phyloP scores from a whole-genome alignment of 768 basidiomycete species.

The Leccinum arenicola region DNA sequence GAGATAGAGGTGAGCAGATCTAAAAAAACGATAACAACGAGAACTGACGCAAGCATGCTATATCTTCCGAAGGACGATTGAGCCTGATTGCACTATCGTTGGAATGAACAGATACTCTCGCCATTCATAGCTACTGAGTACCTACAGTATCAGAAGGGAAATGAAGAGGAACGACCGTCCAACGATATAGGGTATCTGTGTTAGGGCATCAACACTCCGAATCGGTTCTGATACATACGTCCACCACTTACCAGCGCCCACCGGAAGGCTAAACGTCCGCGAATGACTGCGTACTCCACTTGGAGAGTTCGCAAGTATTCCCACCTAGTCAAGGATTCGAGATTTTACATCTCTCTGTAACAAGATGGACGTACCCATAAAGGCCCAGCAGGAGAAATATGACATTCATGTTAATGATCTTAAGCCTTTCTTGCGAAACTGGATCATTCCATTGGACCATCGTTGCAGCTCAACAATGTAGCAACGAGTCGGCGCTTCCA shows the following conservation, averaged over 20 bases:
- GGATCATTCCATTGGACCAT: slow-evolving; percentile 25
- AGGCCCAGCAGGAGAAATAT: slow-evolving; percentile 21
- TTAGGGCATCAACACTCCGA: not conserved
- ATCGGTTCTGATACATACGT: not conserved
- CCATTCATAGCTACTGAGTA: not conserved
- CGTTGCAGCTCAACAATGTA: not conserved
- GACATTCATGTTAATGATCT: slow-evolving; percentile 1
- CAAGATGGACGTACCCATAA: slow-evolving; percentile 19
- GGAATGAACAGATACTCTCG: not conserved
- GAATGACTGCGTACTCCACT: slow-evolving; percentile 25
- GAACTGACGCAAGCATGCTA: slow-evolving; percentile 22
- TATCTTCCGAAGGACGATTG: not conserved
- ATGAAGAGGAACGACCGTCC: slow-evolving; percentile 20
- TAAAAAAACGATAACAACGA: not conserved
- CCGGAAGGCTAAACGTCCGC: slow-evolving; percentile 20
- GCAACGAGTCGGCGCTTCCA: not conserved
- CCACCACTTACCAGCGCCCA: slow-evolving; percentile 26
- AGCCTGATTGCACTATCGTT: slow-evolving; percentile 7
- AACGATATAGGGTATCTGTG: slow-evolving; percentile 24
- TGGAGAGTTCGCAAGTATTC: slow-evolving; percentile 21
- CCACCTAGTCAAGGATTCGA: slow-evolving; percentile 18
- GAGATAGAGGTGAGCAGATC: not conserved
- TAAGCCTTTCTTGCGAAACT: slow-evolving; percentile 1
- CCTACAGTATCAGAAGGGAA: slow-evolving; percentile 19
- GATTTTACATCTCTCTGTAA: not conserved